A percentile compares a stretch with the other conserved stretches of the same genome.
These are phyloP conservation scores for Bolboschoenus planiculmis DNA, from an alignment of 176 grass and related monocot genomes.

Conservation along the genomic window DNA sequence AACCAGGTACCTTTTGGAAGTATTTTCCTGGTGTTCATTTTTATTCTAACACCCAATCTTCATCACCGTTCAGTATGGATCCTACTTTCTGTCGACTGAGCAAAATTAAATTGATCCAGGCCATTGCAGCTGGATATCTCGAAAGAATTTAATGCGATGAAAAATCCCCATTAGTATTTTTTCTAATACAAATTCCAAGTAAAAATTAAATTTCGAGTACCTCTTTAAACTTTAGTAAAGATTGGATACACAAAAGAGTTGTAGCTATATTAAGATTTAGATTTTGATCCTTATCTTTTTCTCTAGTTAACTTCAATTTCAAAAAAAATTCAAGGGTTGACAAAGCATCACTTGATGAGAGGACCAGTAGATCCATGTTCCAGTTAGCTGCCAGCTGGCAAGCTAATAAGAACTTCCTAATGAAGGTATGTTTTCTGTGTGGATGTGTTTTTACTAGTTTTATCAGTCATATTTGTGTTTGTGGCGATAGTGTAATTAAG, in stretches of 20 bases:
- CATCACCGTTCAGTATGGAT: neutral
- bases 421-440: conserved; percentile 46
- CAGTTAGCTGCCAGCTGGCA: conserved; percentile 93
- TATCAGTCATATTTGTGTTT: too few species aligned
- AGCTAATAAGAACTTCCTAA: conserved; percentile 90
- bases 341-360: conserved; percentile 38
- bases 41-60: neutral
- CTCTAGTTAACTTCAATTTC: conserved; percentile 6
- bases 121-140: neutral
- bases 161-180: neutral
- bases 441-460: neutral
- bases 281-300: neutral
- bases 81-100: neutral
- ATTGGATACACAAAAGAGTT: neutral
- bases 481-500: too few species aligned
- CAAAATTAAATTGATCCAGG: conserved; percentile 1
- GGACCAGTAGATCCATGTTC: conserved; percentile 42
- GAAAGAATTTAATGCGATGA: neutral
- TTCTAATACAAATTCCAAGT: conserved; percentile 10
- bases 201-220: neutral
- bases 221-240: neutral
- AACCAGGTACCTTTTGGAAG: conserved; percentile 43
- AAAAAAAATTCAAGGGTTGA: conserved; percentile 43
- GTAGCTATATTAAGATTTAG: neutral
- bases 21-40: neutral